Evolutionary conservation across 2,329 filamentous ascomycete species (phyloP).

Genomic region (Monilinia fructicola): DNA sequence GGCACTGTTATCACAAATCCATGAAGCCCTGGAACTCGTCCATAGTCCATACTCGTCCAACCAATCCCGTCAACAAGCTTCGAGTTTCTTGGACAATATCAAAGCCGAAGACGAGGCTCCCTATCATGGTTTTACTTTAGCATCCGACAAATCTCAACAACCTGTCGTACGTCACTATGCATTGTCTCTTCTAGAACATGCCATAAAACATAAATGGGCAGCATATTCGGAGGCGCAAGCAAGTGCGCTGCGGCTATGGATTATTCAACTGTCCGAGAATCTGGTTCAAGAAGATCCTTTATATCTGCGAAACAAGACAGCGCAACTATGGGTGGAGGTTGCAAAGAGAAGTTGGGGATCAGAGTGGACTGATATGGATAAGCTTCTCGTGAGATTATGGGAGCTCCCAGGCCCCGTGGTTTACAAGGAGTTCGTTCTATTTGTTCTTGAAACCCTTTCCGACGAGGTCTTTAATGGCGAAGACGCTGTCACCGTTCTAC

Average conservation of each 20-base stretch:
- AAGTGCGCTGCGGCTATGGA: slow-evolving; percentile 68
- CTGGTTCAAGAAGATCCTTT: slow-evolving; percentile 70
- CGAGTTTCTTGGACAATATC: slow-evolving; percentile 79
- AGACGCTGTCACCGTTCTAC: slow-evolving; percentile 78
- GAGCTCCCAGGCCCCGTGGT: slow-evolving; percentile 61
- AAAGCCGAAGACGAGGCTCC: slow-evolving; percentile 79
- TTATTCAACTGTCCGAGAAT: slow-evolving; percentile 73
- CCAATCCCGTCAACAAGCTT: slow-evolving; percentile 76
- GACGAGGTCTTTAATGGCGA: slow-evolving; percentile 93
- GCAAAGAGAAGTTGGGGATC: slow-evolving; percentile 91
- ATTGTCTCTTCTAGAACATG: slow-evolving; percentile 85
- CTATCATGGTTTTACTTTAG: slow-evolving; percentile 80
- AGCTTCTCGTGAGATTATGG: slow-evolving; percentile 80
- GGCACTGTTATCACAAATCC: slow-evolving; percentile 64
- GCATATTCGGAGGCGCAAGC: slow-evolving; percentile 70
- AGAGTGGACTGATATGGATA: slow-evolving; percentile 94
- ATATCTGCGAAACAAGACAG: slow-evolving; percentile 90
- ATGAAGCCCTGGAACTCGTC: slow-evolving; percentile 82
- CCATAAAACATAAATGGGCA: slow-evolving; percentile 81
- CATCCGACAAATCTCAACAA: slow-evolving; percentile 70
- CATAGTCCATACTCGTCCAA: slow-evolving; percentile 82
- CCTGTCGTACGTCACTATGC: slow-evolving; percentile 90
- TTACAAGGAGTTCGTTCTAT: slow-evolving; percentile 82
- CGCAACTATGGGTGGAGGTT: slow-evolving; percentile 90
- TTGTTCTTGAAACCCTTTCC: slow-evolving; percentile 84